phyloP scores from a whole-genome alignment of 1,284 basidiomycete species.

The Melampsora occidentalis region DNA sequence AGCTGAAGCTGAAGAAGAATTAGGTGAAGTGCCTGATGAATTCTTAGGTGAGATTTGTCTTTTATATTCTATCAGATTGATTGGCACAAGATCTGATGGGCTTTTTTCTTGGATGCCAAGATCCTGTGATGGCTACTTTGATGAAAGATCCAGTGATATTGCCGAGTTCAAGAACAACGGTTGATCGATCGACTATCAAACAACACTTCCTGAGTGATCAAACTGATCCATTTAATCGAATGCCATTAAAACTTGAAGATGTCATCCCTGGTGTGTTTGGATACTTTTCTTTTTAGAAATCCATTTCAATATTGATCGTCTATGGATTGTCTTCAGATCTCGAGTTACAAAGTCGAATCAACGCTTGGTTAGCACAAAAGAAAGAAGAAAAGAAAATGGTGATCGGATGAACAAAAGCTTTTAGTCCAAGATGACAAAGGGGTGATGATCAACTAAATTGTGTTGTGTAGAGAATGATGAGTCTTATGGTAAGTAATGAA shows the following conservation, averaged over 20 bases:
- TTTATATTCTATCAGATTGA: conserved; percentile 46
- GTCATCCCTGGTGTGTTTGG: conserved; percentile 46
- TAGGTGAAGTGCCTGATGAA: conserved; percentile 92
- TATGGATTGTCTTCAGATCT: conserved; percentile 12
- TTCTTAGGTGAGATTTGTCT: conserved; percentile 67
- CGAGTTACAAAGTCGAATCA: conserved; percentile 26
- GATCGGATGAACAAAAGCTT: too few relatives aligned
- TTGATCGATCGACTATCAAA: conserved; percentile 93
- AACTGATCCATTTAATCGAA: conserved; percentile 85
- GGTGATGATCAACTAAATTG: too few relatives aligned
- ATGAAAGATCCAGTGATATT: conserved; percentile 95
- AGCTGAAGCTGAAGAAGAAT: conserved; percentile 76
- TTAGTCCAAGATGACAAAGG: too few relatives aligned
- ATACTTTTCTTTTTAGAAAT: neutral
- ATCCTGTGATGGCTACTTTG: conserved; percentile 85
- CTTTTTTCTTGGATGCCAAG: conserved; percentile 56
- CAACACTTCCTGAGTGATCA: conserved; percentile 86
- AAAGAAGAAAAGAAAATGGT: conserved; percentile 5
- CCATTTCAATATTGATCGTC: too few relatives aligned
- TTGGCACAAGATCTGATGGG: conserved; percentile 49
- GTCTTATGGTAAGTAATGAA: too few relatives aligned
- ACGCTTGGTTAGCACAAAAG: conserved; percentile 28
- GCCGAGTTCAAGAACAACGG: conserved; percentile 73
- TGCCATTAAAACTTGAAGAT: conserved; percentile 59
- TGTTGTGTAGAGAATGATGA: too few relatives aligned